Evolutionary conservation across 2,329 filamentous ascomycete species (phyloP), one percentile per base, ranked within the genome.

Genomic region (Nemania sp.): DNA sequence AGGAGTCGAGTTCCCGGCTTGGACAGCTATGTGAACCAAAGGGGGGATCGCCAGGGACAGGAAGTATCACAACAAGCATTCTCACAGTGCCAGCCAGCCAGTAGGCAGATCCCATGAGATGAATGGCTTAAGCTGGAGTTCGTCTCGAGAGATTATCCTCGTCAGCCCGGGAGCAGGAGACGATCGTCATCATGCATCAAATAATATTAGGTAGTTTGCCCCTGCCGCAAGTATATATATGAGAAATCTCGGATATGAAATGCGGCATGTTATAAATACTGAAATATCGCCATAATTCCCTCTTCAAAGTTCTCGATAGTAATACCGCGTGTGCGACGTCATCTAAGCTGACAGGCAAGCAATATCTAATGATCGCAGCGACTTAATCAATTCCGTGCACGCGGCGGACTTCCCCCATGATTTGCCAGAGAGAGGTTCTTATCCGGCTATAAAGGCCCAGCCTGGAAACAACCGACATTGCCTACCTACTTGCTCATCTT

Each of bases 381-480:
- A n/a, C n/a, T 52, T 55, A 52, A 51, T 51, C 23, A 43, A 52
- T 43, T 20, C 31, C 41, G 36, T 24, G 36, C 33, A 22, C 24
- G 14, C 3, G 2, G 20, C 14, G 7, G 15, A 12, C 4, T 20
- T 14, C 31, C 17, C 31, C 19, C 26, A 45, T 46, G 11, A 4
- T 8, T n/a, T n/a, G n/a, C n/a, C n/a, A n/a, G n/a, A n/a, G n/a
- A 34, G 9, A 11, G 14, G 22, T 19, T 23, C 39, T 26, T 50
- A 50, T 51, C 52, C 52, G 52, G 52, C 48, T 55, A 52, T 55
- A 55, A 33, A 36, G 36, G 23, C 14, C n/a, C n/a, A n/a, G 22
- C 42, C 23, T 23, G 30, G 5, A 6, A 12, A 17, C 30, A n/a
- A n/a, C n/a, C n/a, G 9, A 20, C 15, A 22, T 23, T 12, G 22